Evolutionary conservation across 2,329 filamentous ascomycete species (phyloP), one percentile per base, ranked within the genome.

Genomic region (Arthrocladium fulminans): DNA sequence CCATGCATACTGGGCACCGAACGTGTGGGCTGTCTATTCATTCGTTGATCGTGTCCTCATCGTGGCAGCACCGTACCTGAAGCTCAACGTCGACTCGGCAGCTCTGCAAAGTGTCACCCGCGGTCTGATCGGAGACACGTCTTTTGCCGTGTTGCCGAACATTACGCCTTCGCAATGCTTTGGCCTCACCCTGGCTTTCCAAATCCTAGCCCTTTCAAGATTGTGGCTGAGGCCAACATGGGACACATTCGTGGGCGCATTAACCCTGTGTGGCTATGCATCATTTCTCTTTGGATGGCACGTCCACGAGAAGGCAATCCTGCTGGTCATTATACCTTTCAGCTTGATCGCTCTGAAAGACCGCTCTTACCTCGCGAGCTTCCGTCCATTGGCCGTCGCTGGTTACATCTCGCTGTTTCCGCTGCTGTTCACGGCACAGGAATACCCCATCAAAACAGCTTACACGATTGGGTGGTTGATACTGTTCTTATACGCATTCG

Each of bases 221-320:
- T 79, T 97, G 32, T 94, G 95, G 69, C 62, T 79, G 39, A 74
- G 77, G 44, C 88, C 88, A 2, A 87, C 80, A 0, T 95, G 88
- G 86, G 85, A 94, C 53, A 84, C 79, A 48, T 97, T 98, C 63
- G 77, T 97, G 35, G 88, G 88, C 2, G 84, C 88, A 0, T 78
- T 95, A 38, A 96, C 90, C 0, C 79, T 97, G 13, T 97, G 92
- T 61, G 92, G 87, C 50, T 98, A 96, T 63, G 86, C 90, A 0
- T 96, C 90, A 0, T 98, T 98, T 69, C 75, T 98, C 8, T 97
- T 97, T 59, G 90, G 92, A 49, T 98, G 90, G 88, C 92, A 98
- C 62, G 92, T 98, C 7, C 92, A 98, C 60, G 92, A 98, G 64
- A 98, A 98, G 67, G 92, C 92, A 1, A 86, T 98, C 49, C 76